Evolutionary conservation across 108 stramenopile genomes (phyloP).

Genomic region (Poteriospumella lacustris): DNA sequence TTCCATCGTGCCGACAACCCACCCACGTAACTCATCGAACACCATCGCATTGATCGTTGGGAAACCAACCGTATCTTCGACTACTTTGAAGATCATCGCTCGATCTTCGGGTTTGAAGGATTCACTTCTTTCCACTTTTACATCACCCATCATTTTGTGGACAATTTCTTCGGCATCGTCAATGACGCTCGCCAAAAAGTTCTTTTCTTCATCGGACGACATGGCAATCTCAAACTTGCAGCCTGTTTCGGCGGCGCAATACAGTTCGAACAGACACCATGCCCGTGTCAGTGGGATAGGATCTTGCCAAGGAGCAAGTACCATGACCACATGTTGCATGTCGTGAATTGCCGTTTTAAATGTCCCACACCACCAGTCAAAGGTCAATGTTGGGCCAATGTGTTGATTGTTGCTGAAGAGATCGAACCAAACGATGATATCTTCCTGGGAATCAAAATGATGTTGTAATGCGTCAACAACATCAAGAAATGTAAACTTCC

Average conservation of each 20-base stretch:
- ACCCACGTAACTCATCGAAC: not conserved
- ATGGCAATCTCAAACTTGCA: conserved; percentile 20
- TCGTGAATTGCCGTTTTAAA: conserved; percentile 22
- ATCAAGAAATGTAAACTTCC: conserved; percentile 18
- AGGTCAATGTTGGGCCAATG: not conserved
- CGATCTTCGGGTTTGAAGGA: not conserved
- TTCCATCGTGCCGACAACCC: not conserved
- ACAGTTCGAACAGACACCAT: conserved; percentile 28
- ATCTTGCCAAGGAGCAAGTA: conserved; percentile 22
- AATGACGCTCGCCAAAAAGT: not conserved
- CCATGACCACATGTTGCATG: not conserved
- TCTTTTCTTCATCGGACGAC: not conserved
- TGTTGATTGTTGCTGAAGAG: conserved; percentile 10
- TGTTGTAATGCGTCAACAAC: not conserved
- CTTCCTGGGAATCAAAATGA: not conserved
- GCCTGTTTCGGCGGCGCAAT: not conserved
- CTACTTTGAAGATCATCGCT: not conserved
- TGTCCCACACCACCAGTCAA: conserved; percentile 1
- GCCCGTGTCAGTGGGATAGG: conserved; percentile 27
- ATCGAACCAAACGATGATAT: conserved; percentile 16
- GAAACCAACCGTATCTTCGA: not conserved
- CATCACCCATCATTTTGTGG: not conserved
- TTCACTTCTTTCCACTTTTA: conserved; percentile 9
- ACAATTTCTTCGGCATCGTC: not conserved
- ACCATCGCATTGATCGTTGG: not conserved